These are phyloP conservation scores for Camellia japonica DNA, from an alignment of 148 eudicot genomes.

Conservation along the genomic window DNA sequence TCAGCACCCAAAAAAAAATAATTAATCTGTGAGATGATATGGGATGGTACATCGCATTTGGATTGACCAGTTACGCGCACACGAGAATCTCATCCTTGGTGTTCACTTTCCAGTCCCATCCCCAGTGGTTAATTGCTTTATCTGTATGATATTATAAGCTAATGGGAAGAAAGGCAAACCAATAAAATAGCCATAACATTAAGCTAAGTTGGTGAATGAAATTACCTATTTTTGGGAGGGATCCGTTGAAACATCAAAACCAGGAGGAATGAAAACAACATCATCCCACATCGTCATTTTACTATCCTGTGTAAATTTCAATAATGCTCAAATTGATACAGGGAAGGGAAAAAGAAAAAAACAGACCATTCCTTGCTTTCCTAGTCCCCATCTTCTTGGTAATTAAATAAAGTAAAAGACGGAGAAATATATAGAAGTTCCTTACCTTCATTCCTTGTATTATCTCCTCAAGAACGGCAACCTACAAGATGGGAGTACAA, in stretches of 20 bases:
- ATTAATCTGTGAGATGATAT: background rate
- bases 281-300: constrained; percentile 61
- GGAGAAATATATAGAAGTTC: background rate
- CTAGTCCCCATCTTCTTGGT: background rate
- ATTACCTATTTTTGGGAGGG: constrained; percentile 23
- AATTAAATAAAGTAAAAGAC: background rate
- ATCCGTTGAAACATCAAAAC: constrained; percentile 73
- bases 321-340: background rate
- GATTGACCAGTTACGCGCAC: constrained; percentile 2
- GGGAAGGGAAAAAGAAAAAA: background rate
- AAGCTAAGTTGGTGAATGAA: background rate
- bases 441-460: constrained; percentile 88
- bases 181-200: background rate
- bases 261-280: constrained; percentile 95
- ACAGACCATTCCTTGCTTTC: background rate
- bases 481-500: constrained; percentile 40
- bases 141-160: background rate
- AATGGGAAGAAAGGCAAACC: background rate
- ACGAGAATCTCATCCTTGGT: background rate
- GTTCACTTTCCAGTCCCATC: background rate
- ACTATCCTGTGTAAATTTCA: constrained; percentile 50
- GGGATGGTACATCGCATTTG: background rate
- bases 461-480: constrained; percentile 85
- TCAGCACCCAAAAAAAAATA: background rate
- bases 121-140: background rate